Conservation (phyloP, 1,284 basidiomycete species). For the Wallemia ichthyophaga region DNA sequence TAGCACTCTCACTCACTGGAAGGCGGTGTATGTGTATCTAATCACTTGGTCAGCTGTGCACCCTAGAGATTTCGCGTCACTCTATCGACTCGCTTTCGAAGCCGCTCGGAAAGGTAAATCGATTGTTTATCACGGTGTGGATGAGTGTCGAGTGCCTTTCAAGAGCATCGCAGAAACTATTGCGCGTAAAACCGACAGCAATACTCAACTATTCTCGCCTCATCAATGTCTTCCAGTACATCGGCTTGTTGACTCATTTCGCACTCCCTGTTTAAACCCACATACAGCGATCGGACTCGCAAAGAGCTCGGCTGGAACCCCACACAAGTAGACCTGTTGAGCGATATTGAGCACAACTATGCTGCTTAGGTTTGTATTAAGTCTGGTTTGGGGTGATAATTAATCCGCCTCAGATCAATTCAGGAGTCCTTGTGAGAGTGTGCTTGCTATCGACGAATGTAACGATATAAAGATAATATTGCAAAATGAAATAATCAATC, state of each 20-base stretch:
- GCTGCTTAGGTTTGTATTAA: neutral
- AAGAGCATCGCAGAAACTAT: constrained; percentile 7
- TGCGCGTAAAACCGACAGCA: constrained; percentile 5
- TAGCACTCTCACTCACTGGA: neutral
- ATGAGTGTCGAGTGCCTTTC: constrained; percentile 5
- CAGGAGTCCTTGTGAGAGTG: neutral
- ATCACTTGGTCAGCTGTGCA: neutral
- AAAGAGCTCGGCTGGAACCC: constrained; percentile 8
- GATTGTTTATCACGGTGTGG: constrained; percentile 7
- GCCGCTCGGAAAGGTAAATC: neutral
- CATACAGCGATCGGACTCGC: constrained; percentile 4
- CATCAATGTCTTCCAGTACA: constrained; percentile 5
- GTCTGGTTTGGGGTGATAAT: neutral
- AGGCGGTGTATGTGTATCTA: neutral
- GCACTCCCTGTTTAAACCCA: constrained; percentile 2
- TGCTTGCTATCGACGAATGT: neutral
- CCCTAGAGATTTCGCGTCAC: neutral
- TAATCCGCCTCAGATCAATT: neutral
- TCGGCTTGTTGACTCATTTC: constrained; percentile 7
- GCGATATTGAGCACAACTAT: constrained; percentile 6
- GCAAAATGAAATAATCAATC: neutral
- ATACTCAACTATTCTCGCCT: constrained; percentile 2
- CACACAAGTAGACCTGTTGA: constrained; percentile 4
- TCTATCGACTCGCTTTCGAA: neutral
- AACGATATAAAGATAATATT: neutral